Conservation (phyloP, 2,329 filamentous ascomycete species). For the Penicillium sp. region DNA sequence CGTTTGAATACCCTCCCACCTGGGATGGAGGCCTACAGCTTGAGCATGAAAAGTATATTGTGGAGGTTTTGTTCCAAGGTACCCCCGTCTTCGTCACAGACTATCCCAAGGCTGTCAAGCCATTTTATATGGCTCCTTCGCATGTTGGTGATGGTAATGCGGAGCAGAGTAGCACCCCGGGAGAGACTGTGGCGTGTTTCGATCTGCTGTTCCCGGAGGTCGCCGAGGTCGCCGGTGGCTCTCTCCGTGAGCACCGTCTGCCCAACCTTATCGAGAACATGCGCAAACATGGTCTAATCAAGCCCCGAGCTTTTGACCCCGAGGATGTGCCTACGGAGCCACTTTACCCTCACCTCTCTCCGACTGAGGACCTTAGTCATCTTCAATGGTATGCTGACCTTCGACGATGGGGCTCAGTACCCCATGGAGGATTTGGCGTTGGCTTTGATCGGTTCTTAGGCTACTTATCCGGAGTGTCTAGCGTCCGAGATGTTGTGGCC, state of each 20-base stretch:
- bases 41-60: constrained; percentile 90
- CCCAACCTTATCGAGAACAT: constrained; percentile 68
- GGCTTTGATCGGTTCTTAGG: constrained; percentile 85
- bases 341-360: constrained; percentile 37
- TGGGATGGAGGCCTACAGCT: constrained; percentile 79
- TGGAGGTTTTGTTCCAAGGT: constrained; percentile 63
- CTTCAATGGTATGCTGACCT: constrained; percentile 88
- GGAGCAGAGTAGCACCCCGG: constrained; percentile 4
- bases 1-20: constrained; percentile 67
- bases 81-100: constrained; percentile 86
- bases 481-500: constrained; percentile 79
- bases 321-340: constrained; percentile 18
- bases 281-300: constrained; percentile 64
- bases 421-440: constrained; percentile 86
- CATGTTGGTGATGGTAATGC: constrained; percentile 5
- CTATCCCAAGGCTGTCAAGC: constrained; percentile 86
- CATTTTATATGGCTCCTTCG: constrained; percentile 81
- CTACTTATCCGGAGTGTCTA: constrained; percentile 79
- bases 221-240: constrained; percentile 85
- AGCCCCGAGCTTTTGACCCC: constrained; percentile 23
- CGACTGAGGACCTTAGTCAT: constrained; percentile 47
- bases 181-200: constrained; percentile 78
- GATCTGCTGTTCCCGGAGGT: constrained; percentile 84
- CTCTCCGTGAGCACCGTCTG: constrained; percentile 81
- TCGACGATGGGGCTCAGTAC: constrained; percentile 84